Base-by-base conservation (phyloP, 306 rosid genomes). In the Citrullus mucosospermus region DNA sequence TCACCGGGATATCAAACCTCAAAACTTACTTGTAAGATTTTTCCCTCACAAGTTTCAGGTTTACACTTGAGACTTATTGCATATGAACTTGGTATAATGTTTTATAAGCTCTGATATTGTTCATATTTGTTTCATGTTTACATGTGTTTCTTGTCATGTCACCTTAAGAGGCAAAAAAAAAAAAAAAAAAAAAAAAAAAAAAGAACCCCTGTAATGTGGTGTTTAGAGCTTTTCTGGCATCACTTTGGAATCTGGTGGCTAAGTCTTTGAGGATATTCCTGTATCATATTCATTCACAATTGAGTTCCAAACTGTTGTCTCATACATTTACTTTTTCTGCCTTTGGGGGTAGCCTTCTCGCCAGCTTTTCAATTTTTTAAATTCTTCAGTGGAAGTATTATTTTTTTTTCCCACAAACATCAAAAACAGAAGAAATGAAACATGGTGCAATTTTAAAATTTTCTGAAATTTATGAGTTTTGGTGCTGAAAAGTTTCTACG, bases 1-100 rank as follows among this genome's bases (percentile, higher is more conserved):
- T 82, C 98, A 95, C 74, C 98, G 98, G 48, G 98, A 95, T 85
- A 95, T 95, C 91, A 95, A 95, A 85, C 98, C 98, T 83, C 98
- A 95, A 83, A 95, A 95, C 82, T 85, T 95, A 79, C 98, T 95
- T 9, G 98, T 95, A 89, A 92, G 92, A 82, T 73, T 65, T 20
- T 48, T 76, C 80, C 32, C 60, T 72, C 36, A 4, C 13, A 30
- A 79, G 68, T 30, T 50, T 43, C 38, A 38, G 61, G 62, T 54
- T 74, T 74, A 30, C 63, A 9, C 9, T 46, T 74, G 9, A 73
- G 8, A 53, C 62, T 30, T 74, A 32, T 48, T 74, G 10, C 16
- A 48, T 30, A 53, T 32, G 78, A 73, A 61, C 62, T 74, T 72
- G 7, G 61, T 5, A 55, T 34, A 17, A 74, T 32, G 48, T 32